These are phyloP conservation scores for Candida odintsovae DNA, from an alignment of 805 yeast genomes.

Conservation along the genomic window DNA sequence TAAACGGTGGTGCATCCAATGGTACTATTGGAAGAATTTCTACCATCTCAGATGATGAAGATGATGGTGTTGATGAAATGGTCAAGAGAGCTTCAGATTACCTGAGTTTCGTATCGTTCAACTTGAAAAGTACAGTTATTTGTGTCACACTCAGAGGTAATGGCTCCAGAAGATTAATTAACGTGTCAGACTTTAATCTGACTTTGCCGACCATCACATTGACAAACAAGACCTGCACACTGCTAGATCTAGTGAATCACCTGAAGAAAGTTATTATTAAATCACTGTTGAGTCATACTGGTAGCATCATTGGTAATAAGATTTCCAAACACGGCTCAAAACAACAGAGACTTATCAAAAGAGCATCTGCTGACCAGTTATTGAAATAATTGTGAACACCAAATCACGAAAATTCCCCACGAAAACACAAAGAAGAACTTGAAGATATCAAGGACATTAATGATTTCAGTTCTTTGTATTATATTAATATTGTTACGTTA, in stretches of 20 bases:
- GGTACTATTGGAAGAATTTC: not conserved
- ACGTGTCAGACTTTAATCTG: constrained; percentile 69
- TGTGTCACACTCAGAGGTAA: constrained; percentile 74
- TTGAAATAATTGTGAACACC: no score
- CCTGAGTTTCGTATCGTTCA: constrained; percentile 59
- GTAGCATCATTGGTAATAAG: constrained; percentile 75
- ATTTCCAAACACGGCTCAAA: constrained; percentile 33
- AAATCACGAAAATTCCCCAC: not conserved
- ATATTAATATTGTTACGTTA: not conserved
- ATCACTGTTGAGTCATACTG: constrained; percentile 59
- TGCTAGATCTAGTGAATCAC: constrained; percentile 56
- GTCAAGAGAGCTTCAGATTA: constrained; percentile 66
- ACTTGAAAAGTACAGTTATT: constrained; percentile 44
- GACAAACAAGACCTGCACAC: constrained; percentile 63
- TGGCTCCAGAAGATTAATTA: constrained; percentile 61
- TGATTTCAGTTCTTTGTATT: not conserved
- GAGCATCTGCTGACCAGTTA: not conserved
- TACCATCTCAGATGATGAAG: constrained; percentile 5
- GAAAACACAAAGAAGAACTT: not conserved
- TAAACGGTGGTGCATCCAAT: not conserved
- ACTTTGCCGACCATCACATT: constrained; percentile 57
- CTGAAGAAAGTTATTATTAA: constrained; percentile 60
- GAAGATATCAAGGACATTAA: not conserved
- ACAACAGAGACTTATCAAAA: not conserved
- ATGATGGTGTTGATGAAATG: constrained; percentile 54